Evolutionary conservation across 176 grass and related monocot species (phyloP).

Genomic region (Oryza australiensis): DNA sequence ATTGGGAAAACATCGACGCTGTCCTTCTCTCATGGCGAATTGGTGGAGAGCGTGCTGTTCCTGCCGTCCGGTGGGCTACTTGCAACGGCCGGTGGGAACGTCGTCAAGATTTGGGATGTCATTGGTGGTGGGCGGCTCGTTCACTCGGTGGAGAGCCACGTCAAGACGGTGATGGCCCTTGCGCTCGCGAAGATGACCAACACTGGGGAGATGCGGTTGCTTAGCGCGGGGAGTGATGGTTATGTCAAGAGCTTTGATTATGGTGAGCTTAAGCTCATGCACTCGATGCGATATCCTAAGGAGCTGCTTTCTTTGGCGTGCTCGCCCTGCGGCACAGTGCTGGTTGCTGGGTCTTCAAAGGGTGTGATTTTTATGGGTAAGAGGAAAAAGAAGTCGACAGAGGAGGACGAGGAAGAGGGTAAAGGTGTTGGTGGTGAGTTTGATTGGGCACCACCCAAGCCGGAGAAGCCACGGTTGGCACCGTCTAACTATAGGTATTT

Average conservation of each 20-base stretch:
- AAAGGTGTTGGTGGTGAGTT: constrained; percentile 36
- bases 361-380: constrained; percentile 67
- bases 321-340: constrained; percentile 62
- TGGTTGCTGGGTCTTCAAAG: constrained; percentile 73
- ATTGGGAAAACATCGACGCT: constrained; percentile 40
- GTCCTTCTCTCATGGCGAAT: constrained; percentile 58
- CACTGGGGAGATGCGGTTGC: constrained; percentile 58
- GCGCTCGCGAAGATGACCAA: constrained; percentile 49
- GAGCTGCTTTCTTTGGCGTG: constrained; percentile 74
- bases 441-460: constrained; percentile 44
- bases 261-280: constrained; percentile 68
- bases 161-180: constrained; percentile 75
- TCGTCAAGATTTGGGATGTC: constrained; percentile 90
- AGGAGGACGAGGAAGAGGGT: constrained; percentile 31
- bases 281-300: constrained; percentile 70
- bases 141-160: constrained; percentile 83
- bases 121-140: constrained; percentile 71
- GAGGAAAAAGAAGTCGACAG: constrained; percentile 54
- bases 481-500: constrained; percentile 71
- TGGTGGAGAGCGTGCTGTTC: constrained; percentile 81
- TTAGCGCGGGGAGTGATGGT: constrained; percentile 89
- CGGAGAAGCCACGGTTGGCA: constrained; percentile 43
- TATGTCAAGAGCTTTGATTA: constrained; percentile 96
- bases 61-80: constrained; percentile 82
- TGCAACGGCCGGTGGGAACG: constrained; percentile 76